A percentile compares a stretch with the other conserved stretches of the same genome.
Evolutionary conservation across 1,139 yeast genomes (phyloP).

Genomic region (Hansenula lynferdii): DNA sequence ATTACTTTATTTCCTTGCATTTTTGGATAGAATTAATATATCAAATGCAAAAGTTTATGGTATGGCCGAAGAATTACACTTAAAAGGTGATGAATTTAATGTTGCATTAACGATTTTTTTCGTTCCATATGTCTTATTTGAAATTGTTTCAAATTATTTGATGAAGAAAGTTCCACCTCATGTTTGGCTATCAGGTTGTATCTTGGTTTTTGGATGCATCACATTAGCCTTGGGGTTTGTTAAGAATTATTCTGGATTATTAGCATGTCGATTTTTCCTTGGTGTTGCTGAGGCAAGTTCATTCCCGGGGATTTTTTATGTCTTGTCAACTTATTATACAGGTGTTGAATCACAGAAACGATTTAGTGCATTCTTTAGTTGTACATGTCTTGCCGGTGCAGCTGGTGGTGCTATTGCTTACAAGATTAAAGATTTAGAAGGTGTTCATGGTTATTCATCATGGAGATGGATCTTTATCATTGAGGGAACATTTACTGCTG

Average conservation of each 20-base stretch:
- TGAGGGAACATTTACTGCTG: slow-evolving; percentile 58
- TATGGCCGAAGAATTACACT: slow-evolving; percentile 40
- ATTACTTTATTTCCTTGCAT: slow-evolving; percentile 49
- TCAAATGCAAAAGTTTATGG: slow-evolving; percentile 56
- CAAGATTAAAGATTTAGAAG: slow-evolving; percentile 48
- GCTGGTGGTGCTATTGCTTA: slow-evolving; percentile 76
- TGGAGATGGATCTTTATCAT: slow-evolving; percentile 61
- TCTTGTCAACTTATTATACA: slow-evolving; percentile 36
- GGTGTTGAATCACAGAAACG: slow-evolving; percentile 38
- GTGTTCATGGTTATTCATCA: slow-evolving; percentile 43
- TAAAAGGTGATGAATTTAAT: slow-evolving; percentile 43
- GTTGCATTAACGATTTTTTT: slow-evolving; percentile 46
- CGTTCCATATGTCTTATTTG: slow-evolving; percentile 48
- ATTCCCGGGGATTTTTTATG: slow-evolving; percentile 42
- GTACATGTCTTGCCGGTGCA: slow-evolving; percentile 61
- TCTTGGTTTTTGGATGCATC: slow-evolving; percentile 44
- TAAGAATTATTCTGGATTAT: slow-evolving; percentile 38
- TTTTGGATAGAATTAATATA: slow-evolving; percentile 55
- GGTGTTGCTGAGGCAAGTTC: slow-evolving; percentile 57
- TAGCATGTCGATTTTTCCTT: slow-evolving; percentile 42
- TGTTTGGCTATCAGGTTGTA: slow-evolving; percentile 23
- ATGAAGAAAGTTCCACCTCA: slow-evolving; percentile 27
- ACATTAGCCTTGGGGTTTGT: slow-evolving; percentile 45
- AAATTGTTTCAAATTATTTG: slow-evolving; percentile 41
- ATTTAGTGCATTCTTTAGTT: slow-evolving; percentile 33